A percentile compares a stretch with the other conserved stretches of the same genome.
These are phyloP conservation scores for Candida montana DNA, from an alignment of 805 yeast species.

Conservation along the genomic window DNA sequence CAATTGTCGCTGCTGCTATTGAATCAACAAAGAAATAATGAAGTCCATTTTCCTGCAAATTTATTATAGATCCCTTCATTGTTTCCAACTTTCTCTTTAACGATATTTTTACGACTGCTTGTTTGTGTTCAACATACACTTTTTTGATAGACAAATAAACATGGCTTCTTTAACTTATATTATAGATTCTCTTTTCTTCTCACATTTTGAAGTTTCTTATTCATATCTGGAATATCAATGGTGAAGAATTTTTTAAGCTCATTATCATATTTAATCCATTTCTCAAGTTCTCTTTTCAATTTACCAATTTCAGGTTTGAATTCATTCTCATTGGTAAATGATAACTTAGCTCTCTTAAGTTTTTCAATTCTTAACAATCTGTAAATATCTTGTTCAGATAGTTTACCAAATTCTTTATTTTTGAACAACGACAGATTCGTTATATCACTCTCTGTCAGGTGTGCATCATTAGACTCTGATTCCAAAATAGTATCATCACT, in stretches of 20 bases:
- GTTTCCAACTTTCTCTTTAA: not conserved
- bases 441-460: not conserved
- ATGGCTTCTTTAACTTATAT: not conserved
- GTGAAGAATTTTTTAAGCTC: conserved; percentile 20
- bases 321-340: conserved; percentile 15
- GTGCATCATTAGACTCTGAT: not conserved
- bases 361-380: conserved; percentile 18
- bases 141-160: not conserved
- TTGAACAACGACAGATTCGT: not conserved
- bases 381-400: conserved; percentile 17
- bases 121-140: not conserved
- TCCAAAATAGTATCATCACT: not conserved
- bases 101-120: conserved; percentile 6
- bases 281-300: conserved; percentile 14
- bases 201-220: conserved; percentile 13
- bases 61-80: not conserved
- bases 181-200: conserved; percentile 8
- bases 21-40: not conserved
- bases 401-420: conserved; percentile 1
- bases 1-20: not conserved
- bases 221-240: conserved; percentile 18
- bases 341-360: conserved; percentile 13
- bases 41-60: no score
- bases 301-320: conserved; percentile 16
- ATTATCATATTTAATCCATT: conserved; percentile 19